phyloP scores from a whole-genome alignment of 208 protist genomes.

The Naegleria gruberi region DNA sequence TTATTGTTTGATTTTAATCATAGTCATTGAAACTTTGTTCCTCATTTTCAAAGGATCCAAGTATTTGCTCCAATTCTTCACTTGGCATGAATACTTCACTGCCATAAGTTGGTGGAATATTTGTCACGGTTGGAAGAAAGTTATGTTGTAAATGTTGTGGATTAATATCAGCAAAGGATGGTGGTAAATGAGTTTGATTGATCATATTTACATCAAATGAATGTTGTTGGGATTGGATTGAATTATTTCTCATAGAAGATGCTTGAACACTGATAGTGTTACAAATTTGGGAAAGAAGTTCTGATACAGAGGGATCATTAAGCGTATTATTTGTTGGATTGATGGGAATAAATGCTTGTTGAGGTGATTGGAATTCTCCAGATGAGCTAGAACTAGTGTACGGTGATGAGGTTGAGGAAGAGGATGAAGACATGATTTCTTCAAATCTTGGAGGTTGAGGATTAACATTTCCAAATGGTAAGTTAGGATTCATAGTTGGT shows the following conservation, averaged over 20 bases:
- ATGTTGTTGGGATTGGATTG: too few relatives aligned
- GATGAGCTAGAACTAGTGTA: background rate
- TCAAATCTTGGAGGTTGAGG: background rate
- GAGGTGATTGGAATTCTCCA: background rate
- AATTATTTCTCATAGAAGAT: too few relatives aligned
- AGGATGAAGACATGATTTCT: background rate
- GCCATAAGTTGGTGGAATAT: background rate
- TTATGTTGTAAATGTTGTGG: background rate
- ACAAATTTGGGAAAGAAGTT: background rate
- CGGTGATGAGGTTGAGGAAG: background rate
- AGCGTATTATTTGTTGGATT: background rate
- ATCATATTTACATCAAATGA: too few relatives aligned
- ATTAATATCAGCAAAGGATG: background rate
- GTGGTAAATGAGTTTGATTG: background rate
- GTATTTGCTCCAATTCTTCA: background rate
- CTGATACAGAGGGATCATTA: background rate
- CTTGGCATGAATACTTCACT: background rate
- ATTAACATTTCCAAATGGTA: too few relatives aligned
- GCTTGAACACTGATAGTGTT: too few relatives aligned
- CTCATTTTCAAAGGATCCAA: background rate
- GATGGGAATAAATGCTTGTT: background rate
- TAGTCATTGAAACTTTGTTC: background rate
- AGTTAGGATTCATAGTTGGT: too few relatives aligned
- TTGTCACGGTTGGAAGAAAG: background rate
- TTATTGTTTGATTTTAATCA: background rate